These are phyloP conservation scores for Bipolaris bicolor DNA, from an alignment of 2,329 filamentous ascomycete genomes.

Conservation along the genomic window DNA sequence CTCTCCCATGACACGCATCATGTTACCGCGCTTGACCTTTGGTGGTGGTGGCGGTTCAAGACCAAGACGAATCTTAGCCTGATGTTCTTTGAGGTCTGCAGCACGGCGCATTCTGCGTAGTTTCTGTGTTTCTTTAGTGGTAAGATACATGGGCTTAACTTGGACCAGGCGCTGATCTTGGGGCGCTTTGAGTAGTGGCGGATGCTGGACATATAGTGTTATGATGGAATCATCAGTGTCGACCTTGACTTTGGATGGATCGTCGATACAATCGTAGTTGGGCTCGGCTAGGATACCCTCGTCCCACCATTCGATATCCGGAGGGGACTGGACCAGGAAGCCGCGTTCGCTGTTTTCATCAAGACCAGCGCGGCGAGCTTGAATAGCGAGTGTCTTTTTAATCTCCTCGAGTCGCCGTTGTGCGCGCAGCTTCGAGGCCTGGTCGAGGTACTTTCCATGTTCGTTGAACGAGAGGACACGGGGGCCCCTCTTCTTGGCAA, in stretches of 20 bases:
- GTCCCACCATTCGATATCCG: slow-evolving; percentile 97
- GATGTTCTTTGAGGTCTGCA: slow-evolving; percentile 92
- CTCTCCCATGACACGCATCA: slow-evolving; percentile 96
- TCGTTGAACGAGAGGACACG: slow-evolving; percentile 88
- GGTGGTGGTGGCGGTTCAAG: slow-evolving; percentile 88
- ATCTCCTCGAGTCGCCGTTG: slow-evolving; percentile 91
- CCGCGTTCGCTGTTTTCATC: slow-evolving; percentile 94
- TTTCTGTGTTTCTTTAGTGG: slow-evolving; percentile 88
- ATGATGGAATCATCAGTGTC: slow-evolving; percentile 82
- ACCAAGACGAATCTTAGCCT: slow-evolving; percentile 92
- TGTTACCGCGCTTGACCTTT: slow-evolving; percentile 95
- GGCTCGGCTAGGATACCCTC: slow-evolving; percentile 80
- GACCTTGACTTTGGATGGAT: slow-evolving; percentile 72
- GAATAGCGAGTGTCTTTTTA: slow-evolving; percentile 89
- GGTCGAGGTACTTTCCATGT: slow-evolving; percentile 96
- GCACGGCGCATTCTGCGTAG: slow-evolving; percentile 86
- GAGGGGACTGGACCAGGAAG: slow-evolving; percentile 82
- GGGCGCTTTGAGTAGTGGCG: slow-evolving; percentile 86
- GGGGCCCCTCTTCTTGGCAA: slow-evolving; percentile 62
- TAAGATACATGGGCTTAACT: slow-evolving; percentile 91
- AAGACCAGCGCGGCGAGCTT: slow-evolving; percentile 87
- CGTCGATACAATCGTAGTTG: slow-evolving; percentile 74
- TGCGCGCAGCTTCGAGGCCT: slow-evolving; percentile 85
- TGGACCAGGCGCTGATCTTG: slow-evolving; percentile 82
- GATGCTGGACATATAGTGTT: slow-evolving; percentile 90